These are phyloP conservation scores for Trichoderma parareesei DNA, from an alignment of 495 filamentous ascomycete genomes.

Conservation along the genomic window DNA sequence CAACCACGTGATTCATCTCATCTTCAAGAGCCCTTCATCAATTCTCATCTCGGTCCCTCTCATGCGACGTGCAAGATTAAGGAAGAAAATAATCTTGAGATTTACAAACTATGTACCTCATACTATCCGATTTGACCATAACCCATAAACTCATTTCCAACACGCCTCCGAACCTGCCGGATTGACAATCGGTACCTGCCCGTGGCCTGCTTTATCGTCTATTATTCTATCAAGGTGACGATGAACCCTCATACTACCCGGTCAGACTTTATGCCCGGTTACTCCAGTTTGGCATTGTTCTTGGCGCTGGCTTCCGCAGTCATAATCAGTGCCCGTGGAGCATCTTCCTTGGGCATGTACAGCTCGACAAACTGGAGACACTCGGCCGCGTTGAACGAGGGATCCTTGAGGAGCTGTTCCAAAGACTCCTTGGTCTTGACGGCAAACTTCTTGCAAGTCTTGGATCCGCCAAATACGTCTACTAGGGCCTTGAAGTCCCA, in stretches of 20 bases:
- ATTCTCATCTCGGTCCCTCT: too few relatives aligned
- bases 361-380: constrained; percentile 69
- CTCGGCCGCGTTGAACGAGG: constrained; percentile 49
- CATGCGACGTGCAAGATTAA: neutral
- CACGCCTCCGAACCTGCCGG: neutral
- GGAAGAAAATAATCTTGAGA: neutral
- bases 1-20: too few relatives aligned
- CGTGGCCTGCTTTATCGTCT: neutral
- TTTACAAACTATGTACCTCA: neutral
- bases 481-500: constrained; percentile 70
- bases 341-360: constrained; percentile 77
- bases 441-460: constrained; percentile 54
- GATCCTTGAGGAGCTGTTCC: constrained; percentile 55
- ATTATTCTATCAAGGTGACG: neutral
- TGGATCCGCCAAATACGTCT: constrained; percentile 54
- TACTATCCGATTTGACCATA: neutral
- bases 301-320: constrained; percentile 62
- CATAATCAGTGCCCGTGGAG: constrained; percentile 61
- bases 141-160: neutral
- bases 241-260: neutral
- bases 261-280: neutral
- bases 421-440: constrained; percentile 66
- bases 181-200: neutral
- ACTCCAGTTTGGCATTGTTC: constrained; percentile 35
- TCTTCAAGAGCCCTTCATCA: too few relatives aligned